Base-by-base conservation (phyloP, 2,329 filamentous ascomycete species). In the Xylaria hypoxylon region DNA sequence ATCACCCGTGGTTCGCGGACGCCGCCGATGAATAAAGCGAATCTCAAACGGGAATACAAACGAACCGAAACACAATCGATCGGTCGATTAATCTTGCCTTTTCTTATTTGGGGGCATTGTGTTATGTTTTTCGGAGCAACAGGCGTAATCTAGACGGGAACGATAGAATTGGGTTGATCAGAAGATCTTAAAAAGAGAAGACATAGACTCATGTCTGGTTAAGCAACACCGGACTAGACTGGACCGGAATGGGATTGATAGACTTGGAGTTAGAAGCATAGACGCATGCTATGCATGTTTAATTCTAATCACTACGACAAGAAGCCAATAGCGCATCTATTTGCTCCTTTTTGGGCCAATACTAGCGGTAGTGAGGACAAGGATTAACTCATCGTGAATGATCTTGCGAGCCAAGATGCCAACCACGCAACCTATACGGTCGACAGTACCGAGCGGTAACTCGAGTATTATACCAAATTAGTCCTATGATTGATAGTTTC, bases 1-100 rank as follows among this genome's bases (percentile, higher is more conserved):
- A 74, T 8, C 80, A 78, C 48, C 70, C 73, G 26, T 77, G 74
- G 75, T 78, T 77, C 59, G 22, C 62, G 17, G 70, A 70, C 40
- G 70, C 60, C 10, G 47, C 68, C 24, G 63, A 70, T 24, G 65
- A 67, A 19, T 67, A 63, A 53, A 52, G 1, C 17, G 5, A 13
- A 6, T 17, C 13, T 35, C n/a, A 17, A 52, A 51, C 31, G 24
- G 26, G 33, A 35, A 38, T n/a, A 35, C 19, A n/a, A 50, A 24
- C 31, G 10, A 38, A 52, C 42, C 48, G 51, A 59, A 59, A 52
- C 11, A 50, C 28, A 31, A 17, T 40, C 5, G 42, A 56, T 51
- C 26, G 28, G 38, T 59, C 26, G 31, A 47, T 26, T 35, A 15
- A 53, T 35, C 10, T 44, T 38, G 8, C 19, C 6, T 62, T 42